Evolutionary conservation across 148 eudicot species (phyloP).

Genomic region (Salicornia ramosissima): DNA sequence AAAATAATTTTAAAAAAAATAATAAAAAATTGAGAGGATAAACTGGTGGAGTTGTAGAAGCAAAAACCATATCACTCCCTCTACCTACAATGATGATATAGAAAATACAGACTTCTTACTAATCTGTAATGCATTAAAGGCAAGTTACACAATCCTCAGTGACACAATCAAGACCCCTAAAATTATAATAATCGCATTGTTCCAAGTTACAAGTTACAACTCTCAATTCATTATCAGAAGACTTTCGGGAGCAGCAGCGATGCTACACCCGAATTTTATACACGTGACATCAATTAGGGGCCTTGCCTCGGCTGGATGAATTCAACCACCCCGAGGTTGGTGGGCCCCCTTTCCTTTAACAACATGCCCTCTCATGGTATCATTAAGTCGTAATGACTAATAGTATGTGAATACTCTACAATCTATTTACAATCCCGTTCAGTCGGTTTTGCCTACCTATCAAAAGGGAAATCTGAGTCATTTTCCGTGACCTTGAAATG

Average conservation of each 20-base stretch:
- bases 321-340: not conserved
- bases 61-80: too few species aligned
- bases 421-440: constrained; percentile 38
- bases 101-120: constrained; percentile 4
- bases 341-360: not conserved
- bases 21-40: too few species aligned
- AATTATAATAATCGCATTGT: constrained; percentile 6
- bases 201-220: constrained; percentile 2
- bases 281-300: not conserved
- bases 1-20: too few species aligned
- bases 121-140: constrained; percentile 10
- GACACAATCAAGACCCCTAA: not conserved
- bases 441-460: constrained; percentile 31
- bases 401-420: constrained; percentile 24
- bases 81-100: not conserved
- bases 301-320: not conserved
- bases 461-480: constrained; percentile 58
- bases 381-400: constrained; percentile 13
- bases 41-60: not conserved
- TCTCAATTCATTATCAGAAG: constrained; percentile 3
- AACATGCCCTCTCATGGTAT: constrained; percentile 9
- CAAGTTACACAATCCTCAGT: constrained; percentile 9
- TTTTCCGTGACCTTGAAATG: constrained; percentile 76
- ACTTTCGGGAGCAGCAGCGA: not conserved
- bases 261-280: not conserved